Conservation (phyloP, 2,329 filamentous ascomycete genomes). For the Cryphonectria naterciae region DNA sequence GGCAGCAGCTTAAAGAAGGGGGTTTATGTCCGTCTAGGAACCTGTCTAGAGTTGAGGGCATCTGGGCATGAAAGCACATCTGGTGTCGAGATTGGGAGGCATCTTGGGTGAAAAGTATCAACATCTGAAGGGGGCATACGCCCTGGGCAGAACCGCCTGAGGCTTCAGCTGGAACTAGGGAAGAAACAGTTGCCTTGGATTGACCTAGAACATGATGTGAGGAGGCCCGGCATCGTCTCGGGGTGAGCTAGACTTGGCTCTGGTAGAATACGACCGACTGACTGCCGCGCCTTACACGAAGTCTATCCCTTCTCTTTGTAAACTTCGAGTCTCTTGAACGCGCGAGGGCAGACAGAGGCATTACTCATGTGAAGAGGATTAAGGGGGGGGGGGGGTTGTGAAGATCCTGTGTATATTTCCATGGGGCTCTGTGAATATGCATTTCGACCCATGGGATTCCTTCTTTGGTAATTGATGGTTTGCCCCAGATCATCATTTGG, state of each 20-base stretch:
- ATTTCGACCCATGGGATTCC: neutral
- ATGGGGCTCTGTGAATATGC: neutral
- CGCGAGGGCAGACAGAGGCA: neutral
- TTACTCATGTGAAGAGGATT: neutral
- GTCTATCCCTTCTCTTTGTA: neutral
- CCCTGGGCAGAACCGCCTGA: neutral
- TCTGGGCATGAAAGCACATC: neutral
- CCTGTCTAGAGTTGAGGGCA: neutral
- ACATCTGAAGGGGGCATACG: neutral
- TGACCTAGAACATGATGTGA: neutral
- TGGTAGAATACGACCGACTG: neutral
- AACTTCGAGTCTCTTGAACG: neutral
- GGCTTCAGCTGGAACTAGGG: neutral
- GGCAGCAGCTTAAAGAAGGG: neutral
- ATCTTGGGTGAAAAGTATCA: neutral
- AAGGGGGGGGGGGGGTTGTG: no score
- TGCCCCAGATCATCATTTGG: neutral
- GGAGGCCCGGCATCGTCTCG: neutral
- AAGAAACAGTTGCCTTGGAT: neutral
- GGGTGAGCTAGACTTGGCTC: neutral
- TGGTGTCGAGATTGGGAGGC: neutral
- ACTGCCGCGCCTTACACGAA: neutral
- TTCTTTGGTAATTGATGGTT: neutral
- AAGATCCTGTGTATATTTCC: neutral
- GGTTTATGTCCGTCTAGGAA: neutral